A percentile compares a stretch with the other conserved stretches of the same genome.
phyloP scores from a whole-genome alignment of 768 basidiomycete species.

The Phylloporus sp. region DNA sequence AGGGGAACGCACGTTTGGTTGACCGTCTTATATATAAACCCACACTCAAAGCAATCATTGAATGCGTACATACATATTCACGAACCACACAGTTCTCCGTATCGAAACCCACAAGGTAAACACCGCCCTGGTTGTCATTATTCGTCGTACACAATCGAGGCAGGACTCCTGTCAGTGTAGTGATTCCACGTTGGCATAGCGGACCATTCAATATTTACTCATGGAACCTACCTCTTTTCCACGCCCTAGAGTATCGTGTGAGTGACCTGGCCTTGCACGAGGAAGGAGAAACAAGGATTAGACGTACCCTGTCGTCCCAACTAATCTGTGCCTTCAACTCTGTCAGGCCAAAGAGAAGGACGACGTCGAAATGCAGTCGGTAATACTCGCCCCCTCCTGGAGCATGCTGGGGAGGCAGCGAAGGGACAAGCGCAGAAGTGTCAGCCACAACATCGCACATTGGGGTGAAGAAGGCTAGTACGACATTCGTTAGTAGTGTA shows the following conservation, averaged over 20 bases:
- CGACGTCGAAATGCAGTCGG: constrained; percentile 27
- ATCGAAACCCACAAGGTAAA: too few species aligned
- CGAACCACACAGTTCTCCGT: too few species aligned
- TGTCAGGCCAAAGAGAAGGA: constrained; percentile 40
- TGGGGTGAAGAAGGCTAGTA: not conserved
- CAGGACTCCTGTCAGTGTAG: not conserved
- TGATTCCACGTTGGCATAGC: not conserved
- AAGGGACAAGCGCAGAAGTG: constrained; percentile 1
- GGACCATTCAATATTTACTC: too few species aligned
- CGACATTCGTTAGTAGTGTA: not conserved
- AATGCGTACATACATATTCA: too few species aligned
- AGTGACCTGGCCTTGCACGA: too few species aligned
- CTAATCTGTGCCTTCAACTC: constrained; percentile 44
- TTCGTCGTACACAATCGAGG: constrained; percentile 2
- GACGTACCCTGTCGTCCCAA: constrained; percentile 34
- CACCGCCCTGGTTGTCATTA: not conserved
- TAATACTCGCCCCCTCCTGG: constrained; percentile 10
- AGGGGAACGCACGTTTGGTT: too few species aligned
- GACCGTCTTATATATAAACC: too few species aligned
- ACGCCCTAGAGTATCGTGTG: not conserved
- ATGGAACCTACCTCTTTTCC: not conserved
- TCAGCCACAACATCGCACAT: constrained; percentile 13
- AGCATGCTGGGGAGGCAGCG: not conserved
- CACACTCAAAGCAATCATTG: too few species aligned
- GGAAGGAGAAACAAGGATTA: not conserved